Conservation (phyloP, 495 filamentous ascomycete genomes). For the Thozetella sp. region DNA sequence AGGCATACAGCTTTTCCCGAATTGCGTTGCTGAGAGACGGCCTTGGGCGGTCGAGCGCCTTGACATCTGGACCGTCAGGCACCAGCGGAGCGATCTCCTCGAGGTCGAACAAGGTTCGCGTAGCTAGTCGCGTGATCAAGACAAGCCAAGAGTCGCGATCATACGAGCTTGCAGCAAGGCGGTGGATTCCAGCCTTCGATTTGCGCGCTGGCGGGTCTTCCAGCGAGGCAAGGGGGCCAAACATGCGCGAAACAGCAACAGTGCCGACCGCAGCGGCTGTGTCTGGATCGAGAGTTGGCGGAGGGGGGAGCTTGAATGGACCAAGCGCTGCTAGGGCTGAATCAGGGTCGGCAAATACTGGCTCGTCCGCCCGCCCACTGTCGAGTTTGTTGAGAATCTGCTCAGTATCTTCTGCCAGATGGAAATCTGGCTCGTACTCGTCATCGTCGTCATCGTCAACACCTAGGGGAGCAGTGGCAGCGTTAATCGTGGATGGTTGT, state of each 20-base stretch:
- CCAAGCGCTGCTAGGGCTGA: constrained; percentile 52
- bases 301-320: constrained; percentile 78
- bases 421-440: constrained; percentile 85
- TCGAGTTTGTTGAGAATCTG: constrained; percentile 73
- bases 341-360: constrained; percentile 29
- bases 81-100: constrained; percentile 53
- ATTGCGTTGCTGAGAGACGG: constrained; percentile 64
- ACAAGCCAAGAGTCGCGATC: constrained; percentile 93
- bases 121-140: constrained; percentile 82
- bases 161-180: constrained; percentile 81
- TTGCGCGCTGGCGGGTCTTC: constrained; percentile 57
- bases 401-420: constrained; percentile 69
- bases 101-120: constrained; percentile 70
- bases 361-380: constrained; percentile 56
- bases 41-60: constrained; percentile 16
- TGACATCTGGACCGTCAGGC: constrained; percentile 36
- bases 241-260: constrained; percentile 72
- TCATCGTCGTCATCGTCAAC: constrained; percentile 80
- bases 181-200: constrained; percentile 70
- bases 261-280: constrained; percentile 69
- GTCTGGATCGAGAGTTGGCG: constrained; percentile 68
- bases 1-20: constrained; percentile 76
- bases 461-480: constrained; percentile 47
- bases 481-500: constrained; percentile 42
- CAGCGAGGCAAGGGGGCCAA: constrained; percentile 70